Evolutionary conservation across 2,329 filamentous ascomycete species (phyloP).

Genomic region (Cadophora luteo-olivacea): DNA sequence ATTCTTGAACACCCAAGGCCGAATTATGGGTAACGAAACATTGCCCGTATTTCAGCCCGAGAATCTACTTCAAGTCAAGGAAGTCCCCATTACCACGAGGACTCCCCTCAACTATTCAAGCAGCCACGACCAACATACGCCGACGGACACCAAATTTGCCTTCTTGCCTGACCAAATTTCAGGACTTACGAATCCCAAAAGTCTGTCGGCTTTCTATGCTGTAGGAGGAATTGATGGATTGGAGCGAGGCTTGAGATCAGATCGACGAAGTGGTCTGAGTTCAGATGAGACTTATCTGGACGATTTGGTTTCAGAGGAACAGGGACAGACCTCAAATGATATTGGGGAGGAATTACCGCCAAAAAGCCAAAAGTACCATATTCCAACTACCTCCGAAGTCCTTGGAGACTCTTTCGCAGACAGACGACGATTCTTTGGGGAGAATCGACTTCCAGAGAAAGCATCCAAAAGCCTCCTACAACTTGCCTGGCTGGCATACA

Average conservation of each 20-base stretch:
- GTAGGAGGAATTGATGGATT: conserved; percentile 75
- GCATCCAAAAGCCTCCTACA: conserved; percentile 73
- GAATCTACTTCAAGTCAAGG: too few species aligned
- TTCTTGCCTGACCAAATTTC: too few species aligned
- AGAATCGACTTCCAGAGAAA: conserved; percentile 69
- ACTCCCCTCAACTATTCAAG: too few species aligned
- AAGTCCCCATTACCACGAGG: too few species aligned
- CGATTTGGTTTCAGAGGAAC: conserved; percentile 69
- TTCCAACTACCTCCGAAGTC: conserved; percentile 15
- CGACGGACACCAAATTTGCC: too few species aligned
- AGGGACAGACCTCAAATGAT: conserved; percentile 48
- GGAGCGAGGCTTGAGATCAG: conserved; percentile 75
- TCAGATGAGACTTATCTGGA: conserved; percentile 70
- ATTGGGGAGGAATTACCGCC: too few species aligned
- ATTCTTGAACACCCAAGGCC: too few species aligned
- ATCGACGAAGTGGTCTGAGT: conserved; percentile 70
- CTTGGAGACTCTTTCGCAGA: conserved; percentile 56
- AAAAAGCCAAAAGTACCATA: conserved; percentile 24
- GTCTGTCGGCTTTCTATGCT: conserved; percentile 73
- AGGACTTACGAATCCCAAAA: conserved; percentile 69
- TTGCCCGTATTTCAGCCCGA: too few species aligned
- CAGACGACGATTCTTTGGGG: conserved; percentile 71
- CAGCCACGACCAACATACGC: too few species aligned
- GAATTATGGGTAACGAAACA: too few species aligned
- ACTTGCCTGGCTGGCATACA: conserved; percentile 80